Evolutionary conservation across 169 alveolate species (phyloP), one percentile per base, ranked within the genome.

Genomic region (Amoebophrya sp.): DNA sequence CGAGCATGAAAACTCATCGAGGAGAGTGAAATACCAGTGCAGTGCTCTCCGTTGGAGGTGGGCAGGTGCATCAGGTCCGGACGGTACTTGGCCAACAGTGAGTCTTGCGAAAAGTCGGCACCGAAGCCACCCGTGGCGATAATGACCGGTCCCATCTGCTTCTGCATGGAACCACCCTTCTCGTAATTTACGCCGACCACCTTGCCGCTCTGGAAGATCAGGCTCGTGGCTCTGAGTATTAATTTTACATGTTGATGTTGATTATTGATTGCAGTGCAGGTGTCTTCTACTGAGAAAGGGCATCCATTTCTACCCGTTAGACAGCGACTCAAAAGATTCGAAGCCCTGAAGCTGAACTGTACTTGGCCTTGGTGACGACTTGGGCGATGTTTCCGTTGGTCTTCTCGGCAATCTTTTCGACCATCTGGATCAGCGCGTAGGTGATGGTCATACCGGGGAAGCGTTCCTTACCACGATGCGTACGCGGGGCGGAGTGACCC

Each of bases 121-220:
- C 93, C 94, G 93, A 91, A 94, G 40, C 95, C 95, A 5, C 95
- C 95, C 13, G 93, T 89, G 7, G 94, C 90, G 89, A 94, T 89
- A 34, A 94, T 92, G 38, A 94, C 90, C 41, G 93, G 89, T 0
- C 93, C 93, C 41, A 40, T 48, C 87, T 67, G 40, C 89, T 89
- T 38, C 43, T 41, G 41, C 18, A 40, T 15, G 43, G 31, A 23
- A 39, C 93, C 91, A 40, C 23, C 41, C 42, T 89, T 92, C 41
- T 50, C 89, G 45, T 43, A 45, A 29, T 43, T 13, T 31, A 88
- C 89, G 20, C 90, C 89, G n/a, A 91, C 43, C 26, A 88, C 90
- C 70, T 40, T 58, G 1, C 90, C 90, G n/a, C 58, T n/a, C 41
- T 88, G 70, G 90, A 58, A 58, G 78, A 58, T 58, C 39, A 58